Evolutionary conservation across 305 asterid species (phyloP).

Genomic region (Vinca major): DNA sequence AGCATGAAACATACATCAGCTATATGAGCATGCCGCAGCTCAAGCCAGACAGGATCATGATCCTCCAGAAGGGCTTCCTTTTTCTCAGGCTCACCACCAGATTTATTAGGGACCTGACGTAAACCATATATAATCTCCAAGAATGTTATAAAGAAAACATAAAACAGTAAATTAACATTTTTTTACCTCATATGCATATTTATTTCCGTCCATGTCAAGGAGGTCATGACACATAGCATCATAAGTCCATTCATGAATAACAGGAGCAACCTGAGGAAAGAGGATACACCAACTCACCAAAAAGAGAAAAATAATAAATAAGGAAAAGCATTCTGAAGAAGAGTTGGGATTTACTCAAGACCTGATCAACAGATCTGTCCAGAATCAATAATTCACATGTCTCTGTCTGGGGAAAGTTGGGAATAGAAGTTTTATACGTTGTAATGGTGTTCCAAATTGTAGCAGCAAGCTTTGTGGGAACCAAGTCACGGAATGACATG

Average conservation of each 20-base stretch:
- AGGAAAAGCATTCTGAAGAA: conserved; percentile 1
- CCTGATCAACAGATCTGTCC: conserved; percentile 96
- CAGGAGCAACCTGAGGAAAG: conserved; percentile 69
- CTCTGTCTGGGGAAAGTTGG: conserved; percentile 77
- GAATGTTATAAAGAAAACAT: conserved; percentile 7
- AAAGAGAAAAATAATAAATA: neutral
- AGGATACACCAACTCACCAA: conserved; percentile 8
- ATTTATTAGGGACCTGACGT: conserved; percentile 68
- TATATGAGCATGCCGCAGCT: conserved; percentile 81
- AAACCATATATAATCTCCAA: conserved; percentile 22
- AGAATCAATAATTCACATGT: conserved; percentile 89
- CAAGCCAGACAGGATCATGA: conserved; percentile 93
- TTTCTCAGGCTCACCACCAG: conserved; percentile 74
- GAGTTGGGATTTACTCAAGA: conserved; percentile 13
- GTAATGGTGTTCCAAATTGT: conserved; percentile 66
- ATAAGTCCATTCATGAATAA: conserved; percentile 97
- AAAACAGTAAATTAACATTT: conserved; percentile 12
- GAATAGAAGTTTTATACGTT: conserved; percentile 55
- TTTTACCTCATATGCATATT: conserved; percentile 69
- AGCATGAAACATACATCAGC: conserved; percentile 59
- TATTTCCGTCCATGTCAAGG: conserved; percentile 86
- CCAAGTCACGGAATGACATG: conserved; percentile 43
- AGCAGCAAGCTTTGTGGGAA: conserved; percentile 74
- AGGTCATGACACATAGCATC: conserved; percentile 99
- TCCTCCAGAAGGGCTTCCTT: conserved; percentile 91